Conservation (phyloP, 371 early-diverging fungal genomes). For the Mortierella sp. region DNA sequence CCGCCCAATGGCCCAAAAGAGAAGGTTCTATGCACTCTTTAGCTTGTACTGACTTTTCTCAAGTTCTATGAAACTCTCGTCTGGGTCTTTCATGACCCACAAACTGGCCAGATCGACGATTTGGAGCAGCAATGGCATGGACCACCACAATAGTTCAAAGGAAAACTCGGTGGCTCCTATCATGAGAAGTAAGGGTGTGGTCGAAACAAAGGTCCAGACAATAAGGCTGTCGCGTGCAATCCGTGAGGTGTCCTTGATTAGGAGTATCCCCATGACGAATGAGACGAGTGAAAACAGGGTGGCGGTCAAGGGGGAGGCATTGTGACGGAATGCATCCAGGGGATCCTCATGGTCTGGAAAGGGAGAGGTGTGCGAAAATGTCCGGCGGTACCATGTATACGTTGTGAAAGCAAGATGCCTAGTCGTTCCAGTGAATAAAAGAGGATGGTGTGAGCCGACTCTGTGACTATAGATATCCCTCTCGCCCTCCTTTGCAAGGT, state of each 20-base stretch:
- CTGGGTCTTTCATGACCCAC: constrained; percentile 46
- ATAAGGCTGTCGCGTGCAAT: constrained; percentile 17
- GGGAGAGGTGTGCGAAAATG: neutral
- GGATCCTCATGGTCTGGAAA: constrained; percentile 17
- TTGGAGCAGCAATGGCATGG: constrained; percentile 47
- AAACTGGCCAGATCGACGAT: constrained; percentile 29
- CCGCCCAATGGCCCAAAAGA: no score
- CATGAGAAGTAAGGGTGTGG: constrained; percentile 27
- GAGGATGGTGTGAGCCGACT: no score
- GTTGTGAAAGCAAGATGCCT: constrained; percentile 25
- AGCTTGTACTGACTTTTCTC: constrained; percentile 44
- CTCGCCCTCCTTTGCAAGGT: neutral
- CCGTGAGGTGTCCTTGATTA: constrained; percentile 27
- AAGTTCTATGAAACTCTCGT: constrained; percentile 32
- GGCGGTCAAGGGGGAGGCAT: constrained; percentile 19
- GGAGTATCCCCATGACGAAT: constrained; percentile 27
- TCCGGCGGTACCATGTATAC: constrained; percentile 16
- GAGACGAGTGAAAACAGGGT: constrained; percentile 34
- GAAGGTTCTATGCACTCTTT: constrained; percentile 22
- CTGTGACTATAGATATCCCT: no score
- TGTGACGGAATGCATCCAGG: constrained; percentile 15
- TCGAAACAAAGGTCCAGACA: constrained; percentile 30
- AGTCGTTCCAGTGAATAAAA: neutral
- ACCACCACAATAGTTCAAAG: constrained; percentile 49
- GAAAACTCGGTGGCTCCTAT: constrained; percentile 20